Base-by-base conservation (phyloP, 2,329 filamentous ascomycete species). In the Microcyclosporella mali region DNA sequence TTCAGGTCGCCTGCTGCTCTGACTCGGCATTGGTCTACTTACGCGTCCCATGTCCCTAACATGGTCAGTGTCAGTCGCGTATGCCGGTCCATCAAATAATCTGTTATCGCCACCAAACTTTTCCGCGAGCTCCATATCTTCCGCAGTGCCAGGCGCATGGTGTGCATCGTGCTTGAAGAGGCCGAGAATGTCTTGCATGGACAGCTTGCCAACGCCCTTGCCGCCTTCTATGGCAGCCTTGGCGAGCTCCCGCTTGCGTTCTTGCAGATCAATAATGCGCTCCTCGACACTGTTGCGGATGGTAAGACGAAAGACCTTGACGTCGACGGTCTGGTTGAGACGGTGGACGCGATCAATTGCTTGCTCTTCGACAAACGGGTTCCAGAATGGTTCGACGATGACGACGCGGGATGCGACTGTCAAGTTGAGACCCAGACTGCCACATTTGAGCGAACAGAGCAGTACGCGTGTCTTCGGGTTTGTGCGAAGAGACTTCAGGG, bases 341-440 rank as follows among this genome's bases (percentile, higher is more conserved):
- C 92, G 88, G 63, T 98, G 92, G 18, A 98, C 92, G 41, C 92
- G 88, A 66, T 98, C 92, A 56, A 98, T 98, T 37, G 92, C 92
- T 72, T 98, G 92, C 65, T 98, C 92, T 71, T 98, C 92, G 27
- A 98, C 88, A 60, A 98, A 98, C 0, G 55, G 92, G 65, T 98
- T 98, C 92, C 92, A 98, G 67, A 98, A 98, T 0, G 92, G 92
- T 66, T 98, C 92, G 33, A 98, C 74, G 55, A 98, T 94, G 40
- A 98, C 82, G 3, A 98, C 92, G 14, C 92, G 78, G 49, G 85
- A 92, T 8, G 92, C 92, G 0, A 89, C 92, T 6, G 92, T 98
- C 40, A 98, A 72, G 65, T 98, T 98, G 19, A 98, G 78, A 2
- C 92, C 92, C 34, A 98, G 68, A 37, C 87, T 89, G 51, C 92